These are phyloP conservation scores for Geotrichum australiense DNA, from an alignment of 1,139 yeast genomes.

Conservation along the genomic window DNA sequence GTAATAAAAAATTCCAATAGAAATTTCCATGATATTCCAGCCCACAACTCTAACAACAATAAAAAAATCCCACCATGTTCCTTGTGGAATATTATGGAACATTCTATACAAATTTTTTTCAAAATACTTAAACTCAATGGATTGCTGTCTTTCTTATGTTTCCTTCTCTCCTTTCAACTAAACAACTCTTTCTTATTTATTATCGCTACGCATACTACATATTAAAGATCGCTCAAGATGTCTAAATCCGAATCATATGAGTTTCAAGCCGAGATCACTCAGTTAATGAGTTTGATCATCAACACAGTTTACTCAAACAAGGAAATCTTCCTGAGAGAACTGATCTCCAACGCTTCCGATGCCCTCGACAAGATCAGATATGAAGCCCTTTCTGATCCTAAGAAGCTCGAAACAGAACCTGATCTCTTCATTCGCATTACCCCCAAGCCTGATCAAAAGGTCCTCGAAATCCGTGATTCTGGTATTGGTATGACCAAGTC, in stretches of 20 bases:
- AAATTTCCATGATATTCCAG: too few relatives aligned
- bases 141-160: slow-evolving; percentile 4
- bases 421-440: slow-evolving; percentile 95
- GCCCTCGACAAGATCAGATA: slow-evolving; percentile 96
- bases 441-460: slow-evolving; percentile 90
- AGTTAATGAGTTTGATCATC: slow-evolving; percentile 99
- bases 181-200: neutral
- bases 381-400: slow-evolving; percentile 89
- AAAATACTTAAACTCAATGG: slow-evolving; percentile 6
- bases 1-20: too few relatives aligned
- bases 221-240: slow-evolving; percentile 10
- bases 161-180: slow-evolving; percentile 5
- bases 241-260: slow-evolving; percentile 43
- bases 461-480: slow-evolving; percentile 95
- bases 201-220: slow-evolving; percentile 3
- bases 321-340: slow-evolving; percentile 98
- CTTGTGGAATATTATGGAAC: slow-evolving; percentile 12
- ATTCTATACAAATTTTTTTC: slow-evolving; percentile 10
- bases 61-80: too few relatives aligned
- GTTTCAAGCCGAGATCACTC: slow-evolving; percentile 99
- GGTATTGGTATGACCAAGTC: slow-evolving; percentile 99
- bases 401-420: slow-evolving; percentile 89
- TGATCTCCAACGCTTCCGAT: slow-evolving; percentile 97
- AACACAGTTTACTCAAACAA: slow-evolving; percentile 99
- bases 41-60: too few relatives aligned